Percentiles rank a stretch among this genome's conserved stretches.
Conservation (phyloP, 208 protist species). For the Trypanosoma brucei region DNA sequence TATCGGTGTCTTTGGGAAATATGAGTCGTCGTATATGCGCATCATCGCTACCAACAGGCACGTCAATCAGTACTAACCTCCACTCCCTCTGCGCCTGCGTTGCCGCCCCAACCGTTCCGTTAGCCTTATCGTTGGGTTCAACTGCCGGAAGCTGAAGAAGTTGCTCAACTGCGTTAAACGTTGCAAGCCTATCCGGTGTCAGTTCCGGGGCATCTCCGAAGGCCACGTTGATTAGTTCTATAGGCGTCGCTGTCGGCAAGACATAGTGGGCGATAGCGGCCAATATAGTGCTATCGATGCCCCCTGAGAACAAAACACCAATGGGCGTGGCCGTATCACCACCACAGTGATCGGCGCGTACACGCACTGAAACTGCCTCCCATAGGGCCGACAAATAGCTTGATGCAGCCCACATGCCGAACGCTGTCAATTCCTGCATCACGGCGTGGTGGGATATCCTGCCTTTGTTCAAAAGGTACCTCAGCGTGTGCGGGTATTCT, state of each 20-base stretch:
- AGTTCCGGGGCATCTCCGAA: constrained; percentile 80
- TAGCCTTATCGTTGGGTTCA: constrained; percentile 7
- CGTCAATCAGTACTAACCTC: constrained; percentile 88
- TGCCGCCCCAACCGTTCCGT: background rate
- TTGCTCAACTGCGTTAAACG: constrained; percentile 72
- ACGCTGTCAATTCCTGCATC: constrained; percentile 5
- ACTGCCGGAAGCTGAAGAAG: constrained; percentile 63
- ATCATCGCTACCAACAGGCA: constrained; percentile 33
- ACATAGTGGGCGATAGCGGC: constrained; percentile 87
- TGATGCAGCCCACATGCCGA: constrained; percentile 33
- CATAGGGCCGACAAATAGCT: constrained; percentile 73
- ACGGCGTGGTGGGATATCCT: constrained; percentile 12
- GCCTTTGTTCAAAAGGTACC: constrained; percentile 5
- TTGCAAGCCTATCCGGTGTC: constrained; percentile 81
- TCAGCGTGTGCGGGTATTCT: constrained; percentile 1
- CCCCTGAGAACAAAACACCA: constrained; percentile 89
- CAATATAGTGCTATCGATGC: constrained; percentile 93
- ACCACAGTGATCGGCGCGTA: constrained; percentile 44
- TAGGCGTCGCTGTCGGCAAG: constrained; percentile 68
- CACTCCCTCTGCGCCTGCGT: constrained; percentile 50
- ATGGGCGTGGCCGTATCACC: constrained; percentile 56
- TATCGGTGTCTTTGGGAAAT: constrained; percentile 81
- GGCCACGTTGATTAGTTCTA: constrained; percentile 94
- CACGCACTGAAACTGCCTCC: constrained; percentile 56
- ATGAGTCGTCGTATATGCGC: constrained; percentile 66